A percentile compares a stretch with the other conserved stretches of the same genome.
Conservation (phyloP, 2,329 filamentous ascomycete species). For the Plenodomus lindquistii region DNA sequence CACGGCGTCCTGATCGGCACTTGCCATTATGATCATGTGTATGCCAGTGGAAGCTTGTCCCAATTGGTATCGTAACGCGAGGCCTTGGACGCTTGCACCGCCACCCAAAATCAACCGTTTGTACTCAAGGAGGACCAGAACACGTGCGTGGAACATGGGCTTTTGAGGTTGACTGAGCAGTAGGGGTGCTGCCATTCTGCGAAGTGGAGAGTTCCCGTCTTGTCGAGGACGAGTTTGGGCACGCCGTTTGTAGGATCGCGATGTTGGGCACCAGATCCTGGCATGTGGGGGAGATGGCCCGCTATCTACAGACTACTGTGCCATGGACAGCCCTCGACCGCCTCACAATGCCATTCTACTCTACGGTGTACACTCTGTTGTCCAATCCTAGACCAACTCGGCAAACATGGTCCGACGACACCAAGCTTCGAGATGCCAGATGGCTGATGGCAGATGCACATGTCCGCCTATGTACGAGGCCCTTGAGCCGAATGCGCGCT, state of each 20-base stretch:
- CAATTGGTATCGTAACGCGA: neutral
- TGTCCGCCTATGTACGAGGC: no score
- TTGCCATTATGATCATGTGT: slow-evolving; percentile 1
- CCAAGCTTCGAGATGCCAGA: neutral
- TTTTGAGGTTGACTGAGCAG: neutral
- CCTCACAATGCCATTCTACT: neutral
- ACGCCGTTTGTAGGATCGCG: neutral
- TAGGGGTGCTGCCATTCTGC: neutral
- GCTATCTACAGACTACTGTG: neutral
- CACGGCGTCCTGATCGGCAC: neutral
- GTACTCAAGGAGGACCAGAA: no score
- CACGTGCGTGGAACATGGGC: neutral
- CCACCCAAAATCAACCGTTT: no score
- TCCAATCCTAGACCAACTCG: neutral
- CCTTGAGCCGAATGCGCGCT: neutral
- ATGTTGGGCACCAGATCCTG: neutral
- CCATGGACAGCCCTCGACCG: neutral
- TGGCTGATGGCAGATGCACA: neutral
- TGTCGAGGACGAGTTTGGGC: neutral
- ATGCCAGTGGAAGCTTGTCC: neutral
- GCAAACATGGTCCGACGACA: neutral
- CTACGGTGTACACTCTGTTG: no score
- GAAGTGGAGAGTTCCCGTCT: neutral
- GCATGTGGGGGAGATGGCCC: neutral
- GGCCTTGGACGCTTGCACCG: neutral